Evolutionary conservation across 805 yeast species (phyloP).

Genomic region (Kurtzmaniella fragi): DNA sequence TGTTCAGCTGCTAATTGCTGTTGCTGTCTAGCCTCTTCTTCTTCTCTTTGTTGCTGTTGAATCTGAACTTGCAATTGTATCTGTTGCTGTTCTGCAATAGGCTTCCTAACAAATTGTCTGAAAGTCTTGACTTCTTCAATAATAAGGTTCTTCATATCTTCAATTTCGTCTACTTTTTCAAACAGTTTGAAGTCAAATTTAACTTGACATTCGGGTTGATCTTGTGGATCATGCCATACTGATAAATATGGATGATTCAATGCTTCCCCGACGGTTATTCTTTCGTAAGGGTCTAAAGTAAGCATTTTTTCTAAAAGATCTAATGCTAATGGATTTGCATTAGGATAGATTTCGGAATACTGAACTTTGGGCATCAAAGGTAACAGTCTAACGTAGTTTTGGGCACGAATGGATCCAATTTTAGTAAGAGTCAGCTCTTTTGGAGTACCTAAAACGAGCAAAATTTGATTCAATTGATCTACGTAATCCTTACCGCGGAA

Average conservation of each 20-base stretch:
- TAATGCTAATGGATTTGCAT: constrained; percentile 82
- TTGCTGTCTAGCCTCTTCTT: constrained; percentile 17
- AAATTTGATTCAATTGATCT: constrained; percentile 85
- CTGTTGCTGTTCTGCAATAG: constrained; percentile 51
- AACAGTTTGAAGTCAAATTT: constrained; percentile 80
- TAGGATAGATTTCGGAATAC: constrained; percentile 67
- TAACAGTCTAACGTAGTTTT: constrained; percentile 80
- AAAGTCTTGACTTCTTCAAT: constrained; percentile 74
- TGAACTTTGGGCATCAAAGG: constrained; percentile 80
- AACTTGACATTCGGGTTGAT: constrained; percentile 77
- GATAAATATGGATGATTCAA: constrained; percentile 84
- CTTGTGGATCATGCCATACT: constrained; percentile 93
- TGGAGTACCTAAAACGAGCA: constrained; percentile 90
- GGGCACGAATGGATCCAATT: constrained; percentile 81
- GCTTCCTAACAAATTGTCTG: constrained; percentile 76
- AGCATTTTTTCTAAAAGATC: constrained; percentile 79
- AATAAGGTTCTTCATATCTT: constrained; percentile 69
- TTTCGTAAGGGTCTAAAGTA: constrained; percentile 80
- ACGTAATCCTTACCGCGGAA: constrained; percentile 96
- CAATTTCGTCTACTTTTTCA: constrained; percentile 79
- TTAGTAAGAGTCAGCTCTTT: constrained; percentile 43
- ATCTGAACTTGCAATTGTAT: constrained; percentile 32
- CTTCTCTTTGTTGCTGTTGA: constrained; percentile 22
- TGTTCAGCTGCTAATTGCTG: constrained; percentile 11
- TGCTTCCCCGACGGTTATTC: constrained; percentile 91